Conservation (phyloP, 345 rosid species). For the Gossypium anomalum region DNA sequence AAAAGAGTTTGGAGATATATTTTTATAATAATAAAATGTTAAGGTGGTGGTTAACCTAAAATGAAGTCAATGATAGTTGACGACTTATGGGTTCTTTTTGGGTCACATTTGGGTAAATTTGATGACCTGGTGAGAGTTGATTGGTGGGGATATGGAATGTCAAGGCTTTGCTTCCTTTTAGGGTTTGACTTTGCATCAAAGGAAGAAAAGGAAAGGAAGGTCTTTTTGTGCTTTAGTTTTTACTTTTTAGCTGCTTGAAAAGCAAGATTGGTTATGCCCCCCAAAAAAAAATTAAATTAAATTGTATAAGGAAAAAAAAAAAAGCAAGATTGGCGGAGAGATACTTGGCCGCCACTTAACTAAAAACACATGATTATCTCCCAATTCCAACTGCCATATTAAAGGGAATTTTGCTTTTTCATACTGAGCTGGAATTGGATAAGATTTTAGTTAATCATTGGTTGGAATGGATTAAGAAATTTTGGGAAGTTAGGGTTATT, state of each 20-base stretch:
- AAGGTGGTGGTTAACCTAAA: background rate
- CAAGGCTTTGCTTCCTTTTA: too few relatives aligned
- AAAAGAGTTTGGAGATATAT: background rate
- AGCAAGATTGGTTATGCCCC: background rate
- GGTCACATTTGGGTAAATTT: background rate
- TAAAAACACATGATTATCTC: background rate
- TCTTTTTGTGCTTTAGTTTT: conserved; percentile 4
- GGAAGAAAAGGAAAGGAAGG: background rate
- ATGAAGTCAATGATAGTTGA: background rate
- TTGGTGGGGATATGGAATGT: background rate
- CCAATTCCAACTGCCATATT: background rate
- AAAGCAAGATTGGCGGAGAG: background rate
- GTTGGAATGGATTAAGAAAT: background rate
- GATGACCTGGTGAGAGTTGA: background rate
- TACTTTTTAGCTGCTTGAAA: background rate
- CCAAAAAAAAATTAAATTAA: background rate
- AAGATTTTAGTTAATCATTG: background rate
- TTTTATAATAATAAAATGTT: background rate
- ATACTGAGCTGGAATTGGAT: background rate
- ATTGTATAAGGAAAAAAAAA: background rate
- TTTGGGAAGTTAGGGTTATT: background rate
- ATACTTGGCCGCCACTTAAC: background rate
- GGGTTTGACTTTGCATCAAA: background rate
- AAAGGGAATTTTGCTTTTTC: background rate
- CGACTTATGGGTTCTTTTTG: background rate